phyloP scores from a whole-genome alignment of 345 rosid genomes.

The Corchorus olitorius region DNA sequence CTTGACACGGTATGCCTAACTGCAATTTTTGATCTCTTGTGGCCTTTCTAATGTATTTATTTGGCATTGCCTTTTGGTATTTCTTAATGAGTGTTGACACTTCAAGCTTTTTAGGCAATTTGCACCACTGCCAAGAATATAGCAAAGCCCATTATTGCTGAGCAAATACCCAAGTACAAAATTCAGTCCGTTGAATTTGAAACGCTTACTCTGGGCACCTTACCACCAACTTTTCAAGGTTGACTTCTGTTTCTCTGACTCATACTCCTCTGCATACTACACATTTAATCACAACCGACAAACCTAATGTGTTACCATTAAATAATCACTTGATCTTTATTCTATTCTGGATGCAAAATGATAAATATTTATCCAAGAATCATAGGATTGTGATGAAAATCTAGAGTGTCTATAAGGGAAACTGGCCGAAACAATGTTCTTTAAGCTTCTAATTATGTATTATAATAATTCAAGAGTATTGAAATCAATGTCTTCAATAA shows the following conservation, averaged over 20 bases:
- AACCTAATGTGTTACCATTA: neutral
- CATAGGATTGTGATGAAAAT: neutral
- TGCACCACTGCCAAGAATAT: slow-evolving; percentile 66
- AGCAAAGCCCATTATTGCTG: slow-evolving; percentile 86
- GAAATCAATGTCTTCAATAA: neutral
- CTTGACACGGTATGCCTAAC: slow-evolving; percentile 62
- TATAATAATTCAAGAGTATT: neutral
- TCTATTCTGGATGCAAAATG: neutral
- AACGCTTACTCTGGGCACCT: slow-evolving; percentile 73
- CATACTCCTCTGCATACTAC: neutral
- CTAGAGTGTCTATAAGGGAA: neutral
- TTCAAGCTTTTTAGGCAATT: slow-evolving; percentile 59
- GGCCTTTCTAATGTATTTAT: slow-evolving; percentile 19
- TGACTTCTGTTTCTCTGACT: neutral
- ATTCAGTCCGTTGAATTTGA: slow-evolving; percentile 92
- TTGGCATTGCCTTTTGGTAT: slow-evolving; percentile 1
- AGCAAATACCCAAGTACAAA: slow-evolving; percentile 86
- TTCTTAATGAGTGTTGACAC: slow-evolving; percentile 18
- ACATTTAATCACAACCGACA: neutral
- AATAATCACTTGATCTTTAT: neutral
- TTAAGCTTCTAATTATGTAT: neutral
- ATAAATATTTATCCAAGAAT: neutral
- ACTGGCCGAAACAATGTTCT: neutral
- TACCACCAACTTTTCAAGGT: slow-evolving; percentile 94
- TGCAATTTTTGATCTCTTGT: neutral